phyloP scores from a whole-genome alignment of 345 rosid genomes.

The Linum usitatissimum region DNA sequence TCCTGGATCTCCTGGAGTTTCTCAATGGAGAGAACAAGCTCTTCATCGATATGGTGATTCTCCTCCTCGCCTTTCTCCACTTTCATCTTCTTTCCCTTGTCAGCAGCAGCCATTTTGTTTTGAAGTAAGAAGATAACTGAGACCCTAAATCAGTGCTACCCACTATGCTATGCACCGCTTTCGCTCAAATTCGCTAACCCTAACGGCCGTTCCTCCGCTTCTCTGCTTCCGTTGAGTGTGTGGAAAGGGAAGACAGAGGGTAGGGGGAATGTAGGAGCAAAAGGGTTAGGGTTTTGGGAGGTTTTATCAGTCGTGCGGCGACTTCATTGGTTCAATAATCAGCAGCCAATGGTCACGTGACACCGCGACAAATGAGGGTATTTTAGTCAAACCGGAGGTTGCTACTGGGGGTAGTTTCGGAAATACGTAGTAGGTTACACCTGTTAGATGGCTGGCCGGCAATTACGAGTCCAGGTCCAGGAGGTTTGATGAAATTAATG shows the following conservation, averaged over 20 bases:
- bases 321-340: not conserved
- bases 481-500: too few relatives aligned
- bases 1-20: conserved; percentile 96
- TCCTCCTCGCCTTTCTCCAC: conserved; percentile 58
- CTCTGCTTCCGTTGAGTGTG: conserved; percentile 9
- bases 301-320: conserved; percentile 16
- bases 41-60: conserved; percentile 54
- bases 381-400: not conserved
- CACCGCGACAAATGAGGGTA: not conserved
- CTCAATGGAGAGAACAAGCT: conserved; percentile 79
- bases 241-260: conserved; percentile 8
- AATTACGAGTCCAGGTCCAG: too few relatives aligned
- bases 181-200: conserved; percentile 34
- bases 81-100: conserved; percentile 80
- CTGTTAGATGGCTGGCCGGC: not conserved
- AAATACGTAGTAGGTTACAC: not conserved
- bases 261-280: conserved; percentile 10
- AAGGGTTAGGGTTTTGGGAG: conserved; percentile 62
- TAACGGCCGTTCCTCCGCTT: conserved; percentile 8
- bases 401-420: conserved; percentile 1
- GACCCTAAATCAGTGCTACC: conserved; percentile 11
- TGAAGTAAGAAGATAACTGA: not conserved
- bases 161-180: too few relatives aligned
- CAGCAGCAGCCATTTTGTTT: conserved; percentile 55
- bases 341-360: conserved; percentile 8